These are phyloP conservation scores for Claviceps purpurea DNA, from an alignment of 2,329 filamentous ascomycete species.

Conservation along the genomic window DNA sequence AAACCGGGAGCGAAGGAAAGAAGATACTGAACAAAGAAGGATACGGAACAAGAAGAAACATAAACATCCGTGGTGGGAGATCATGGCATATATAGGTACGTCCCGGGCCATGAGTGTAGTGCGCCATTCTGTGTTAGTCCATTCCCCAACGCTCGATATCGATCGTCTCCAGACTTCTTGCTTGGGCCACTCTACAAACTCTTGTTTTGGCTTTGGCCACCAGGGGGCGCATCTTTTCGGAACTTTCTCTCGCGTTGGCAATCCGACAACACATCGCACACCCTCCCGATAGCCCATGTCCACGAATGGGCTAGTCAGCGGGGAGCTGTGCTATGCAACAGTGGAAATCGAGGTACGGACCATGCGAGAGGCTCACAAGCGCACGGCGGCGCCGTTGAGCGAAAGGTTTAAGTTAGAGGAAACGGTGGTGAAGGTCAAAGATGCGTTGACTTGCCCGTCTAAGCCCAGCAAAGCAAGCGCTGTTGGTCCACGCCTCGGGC, in stretches of 20 bases:
- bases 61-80: neutral
- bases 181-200: too few species aligned
- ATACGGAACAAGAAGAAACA: neutral
- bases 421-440: conserved; percentile 1
- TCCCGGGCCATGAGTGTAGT: neutral
- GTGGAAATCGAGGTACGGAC: neutral
- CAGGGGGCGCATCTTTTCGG: too few species aligned
- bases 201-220: too few species aligned
- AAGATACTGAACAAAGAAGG: neutral
- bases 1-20: conserved; percentile 10
- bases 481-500: too few species aligned
- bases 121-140: too few species aligned
- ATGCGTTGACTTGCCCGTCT: neutral
- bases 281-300: neutral
- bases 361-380: neutral
- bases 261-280: neutral
- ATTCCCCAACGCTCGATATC: too few species aligned
- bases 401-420: neutral
- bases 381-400: neutral
- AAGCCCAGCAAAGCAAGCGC: neutral
- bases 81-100: conserved; percentile 4
- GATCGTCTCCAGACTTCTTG: too few species aligned
- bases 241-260: too few species aligned
- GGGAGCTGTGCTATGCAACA: neutral
- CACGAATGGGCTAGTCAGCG: neutral